Conservation (phyloP, 345 rosid species). For the Eucalyptus camaldulensis region DNA sequence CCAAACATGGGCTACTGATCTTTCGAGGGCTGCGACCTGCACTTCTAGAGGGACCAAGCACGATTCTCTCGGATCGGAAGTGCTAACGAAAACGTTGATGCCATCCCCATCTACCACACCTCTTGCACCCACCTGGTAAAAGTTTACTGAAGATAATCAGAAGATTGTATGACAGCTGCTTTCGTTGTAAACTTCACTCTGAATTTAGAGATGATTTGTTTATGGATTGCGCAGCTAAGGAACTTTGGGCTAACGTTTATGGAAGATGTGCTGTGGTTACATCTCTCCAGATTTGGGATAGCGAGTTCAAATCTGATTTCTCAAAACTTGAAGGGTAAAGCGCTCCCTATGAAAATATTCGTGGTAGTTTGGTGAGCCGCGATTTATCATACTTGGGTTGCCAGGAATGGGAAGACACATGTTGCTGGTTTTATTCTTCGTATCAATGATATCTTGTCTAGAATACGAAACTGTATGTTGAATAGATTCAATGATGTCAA, state of each 20-base stretch:
- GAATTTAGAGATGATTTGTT: neutral
- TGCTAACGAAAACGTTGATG: slow-evolving; percentile 51
- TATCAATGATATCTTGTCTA: neutral
- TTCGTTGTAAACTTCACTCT: neutral
- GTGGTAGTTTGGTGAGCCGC: too few species aligned
- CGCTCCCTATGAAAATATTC: too few species aligned
- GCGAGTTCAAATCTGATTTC: neutral
- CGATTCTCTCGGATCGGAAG: slow-evolving; percentile 47
- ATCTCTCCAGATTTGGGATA: neutral
- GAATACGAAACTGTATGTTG: neutral
- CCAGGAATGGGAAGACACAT: neutral
- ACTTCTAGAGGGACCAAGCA: slow-evolving; percentile 48
- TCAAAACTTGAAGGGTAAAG: neutral
- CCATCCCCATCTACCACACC: slow-evolving; percentile 83
- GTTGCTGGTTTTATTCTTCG: neutral
- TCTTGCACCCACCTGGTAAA: slow-evolving; percentile 61
- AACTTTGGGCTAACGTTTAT: neutral
- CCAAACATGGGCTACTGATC: slow-evolving; percentile 46
- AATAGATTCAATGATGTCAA: neutral
- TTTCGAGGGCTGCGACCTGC: slow-evolving; percentile 30
- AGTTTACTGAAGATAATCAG: neutral
- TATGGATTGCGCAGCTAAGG: neutral
- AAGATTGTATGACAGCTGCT: neutral
- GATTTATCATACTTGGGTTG: too few species aligned
- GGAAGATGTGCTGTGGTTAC: neutral